Base-by-base conservation (phyloP, 306 rosid species). In the Leucaena leucocephala region DNA sequence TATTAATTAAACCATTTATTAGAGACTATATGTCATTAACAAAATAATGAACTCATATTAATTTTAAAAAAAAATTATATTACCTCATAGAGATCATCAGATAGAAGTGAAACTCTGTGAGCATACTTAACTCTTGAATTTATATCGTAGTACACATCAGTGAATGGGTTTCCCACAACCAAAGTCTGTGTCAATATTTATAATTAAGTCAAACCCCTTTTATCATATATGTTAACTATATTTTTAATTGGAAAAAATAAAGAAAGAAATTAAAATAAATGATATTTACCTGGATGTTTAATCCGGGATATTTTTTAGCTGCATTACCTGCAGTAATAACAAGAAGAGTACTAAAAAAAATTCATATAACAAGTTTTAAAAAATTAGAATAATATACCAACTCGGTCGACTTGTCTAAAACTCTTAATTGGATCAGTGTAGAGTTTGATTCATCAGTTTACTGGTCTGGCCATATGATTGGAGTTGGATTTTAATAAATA, bases 61-160 rank as follows among this genome's bases (percentile, higher is more conserved):
- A 61, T 61, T 61, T 61, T 63, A 16, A 17, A 69, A 38, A 68
- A 45, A 35, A 8, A 43, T 8, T 45, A 19, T 27, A 42, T 21
- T 78, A 82, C 85, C 67, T 66, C 76, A 5, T 64, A 82, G 43
- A 82, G 71, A 16, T 82, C 79, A 66, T 78, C 68, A 1, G 85
- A 73, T 45, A 78, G 52, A 57, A 82, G 85, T 57, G 72, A 76
- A 61, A 82, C 16, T 45, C 82, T 74, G 52, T 72, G 58, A 27
- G 85, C 76, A 78, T 44, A 82, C 39, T 82, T 36, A 22, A 78
- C 17, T 72, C 71, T 42, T 5, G 82, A 34, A 71, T 73, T 73
- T 4, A 8, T 2, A 72, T 78, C 82, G 35, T 52, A 39, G 5
- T 16, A 0, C 3, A 8, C 6, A 73, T 78, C 76, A 17, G 85